Conservation (phyloP, 192 early-diverging fungal genomes). For the Podila verticillata region DNA sequence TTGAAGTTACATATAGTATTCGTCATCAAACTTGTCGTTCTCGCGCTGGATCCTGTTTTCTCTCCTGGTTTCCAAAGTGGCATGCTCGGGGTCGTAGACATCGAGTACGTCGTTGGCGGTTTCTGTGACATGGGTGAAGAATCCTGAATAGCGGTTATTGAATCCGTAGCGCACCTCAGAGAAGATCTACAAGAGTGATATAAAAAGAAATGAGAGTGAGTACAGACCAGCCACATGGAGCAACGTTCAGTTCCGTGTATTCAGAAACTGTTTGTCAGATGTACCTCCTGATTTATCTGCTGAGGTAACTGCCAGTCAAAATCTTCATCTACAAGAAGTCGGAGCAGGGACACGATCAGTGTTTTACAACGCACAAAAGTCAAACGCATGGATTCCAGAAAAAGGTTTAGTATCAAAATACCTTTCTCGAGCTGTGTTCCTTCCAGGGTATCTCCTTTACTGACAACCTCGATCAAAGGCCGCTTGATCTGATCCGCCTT, state of each 20-base stretch:
- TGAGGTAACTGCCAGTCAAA: conserved; percentile 94
- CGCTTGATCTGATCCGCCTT: conserved; percentile 42
- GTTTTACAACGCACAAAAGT: too few relatives aligned
- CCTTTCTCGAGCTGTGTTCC: conserved; percentile 40
- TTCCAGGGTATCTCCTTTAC: conserved; percentile 41
- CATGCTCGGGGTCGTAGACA: conserved; percentile 67
- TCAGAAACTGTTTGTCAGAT: neutral
- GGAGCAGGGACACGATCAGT: neutral
- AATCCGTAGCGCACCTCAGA: conserved; percentile 84
- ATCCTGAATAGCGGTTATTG: conserved; percentile 84
- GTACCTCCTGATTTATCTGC: conserved; percentile 59
- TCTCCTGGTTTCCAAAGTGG: conserved; percentile 62
- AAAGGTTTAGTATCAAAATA: too few relatives aligned
- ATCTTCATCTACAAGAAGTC: conserved; percentile 55
- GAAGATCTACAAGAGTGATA: conserved; percentile 15
- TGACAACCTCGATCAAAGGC: conserved; percentile 74
- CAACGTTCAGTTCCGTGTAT: neutral
- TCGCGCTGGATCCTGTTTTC: conserved; percentile 73
- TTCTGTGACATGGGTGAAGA: conserved; percentile 76
- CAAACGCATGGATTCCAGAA: too few relatives aligned
- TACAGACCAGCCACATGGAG: neutral
- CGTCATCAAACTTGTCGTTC: conserved; percentile 90
- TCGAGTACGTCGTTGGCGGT: conserved; percentile 78
- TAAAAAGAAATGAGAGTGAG: neutral
- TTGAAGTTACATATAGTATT: conserved; percentile 80